Base-by-base conservation (phyloP, 129 eudicot genomes). In the Pittosporum tobira region DNA sequence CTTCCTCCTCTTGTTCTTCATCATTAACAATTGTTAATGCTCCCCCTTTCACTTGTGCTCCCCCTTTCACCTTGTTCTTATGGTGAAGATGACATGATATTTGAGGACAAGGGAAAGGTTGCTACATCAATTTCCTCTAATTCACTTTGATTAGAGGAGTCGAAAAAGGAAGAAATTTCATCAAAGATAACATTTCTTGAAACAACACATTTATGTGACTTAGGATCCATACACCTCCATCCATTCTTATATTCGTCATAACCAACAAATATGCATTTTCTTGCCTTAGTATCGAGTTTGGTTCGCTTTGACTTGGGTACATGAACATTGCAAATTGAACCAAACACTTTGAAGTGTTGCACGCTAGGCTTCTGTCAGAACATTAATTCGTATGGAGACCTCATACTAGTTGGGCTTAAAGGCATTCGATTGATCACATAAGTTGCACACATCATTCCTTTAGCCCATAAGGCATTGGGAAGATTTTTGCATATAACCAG, bases 341-440 rank as follows among this genome's bases (percentile, higher is more conserved):
- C 56, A 29, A 62, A 62, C 1, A 62, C 10, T n/a, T 22, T 47
- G 26, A 62, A 25, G 44, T 62, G 43, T 0, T 31, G n/a, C 8
- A 27, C 56, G 1, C 0, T 10, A 5, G 67, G 67, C 27, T 34
- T 47, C 45, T 48, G 18, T 0, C 10, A 44, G 4, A 18, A 31
- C 21, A 58, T 1, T 26, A 58, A 2, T 20, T 37, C 31, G 14
- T 37, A 38, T 10, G 30, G 63, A 37, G 49, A 36, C 24, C 19
- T 58, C 63, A 58, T 20, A 5, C 38, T 58, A 11, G 19, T 59
- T 4, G n/a, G 27, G 5, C 20, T 58, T 22, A 15, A 38, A 16
- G 63, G 34, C 9, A 58, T 24, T 10, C 63, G n/a, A 24, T 36
- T 58, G 3, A 58, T 38, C 48, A 38, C 63, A 38, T 58, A 42